Evolutionary conservation across 2,329 filamentous ascomycete genomes (phyloP), one percentile per base, ranked within the genome.

Genomic region (Elsinoe arachidis): DNA sequence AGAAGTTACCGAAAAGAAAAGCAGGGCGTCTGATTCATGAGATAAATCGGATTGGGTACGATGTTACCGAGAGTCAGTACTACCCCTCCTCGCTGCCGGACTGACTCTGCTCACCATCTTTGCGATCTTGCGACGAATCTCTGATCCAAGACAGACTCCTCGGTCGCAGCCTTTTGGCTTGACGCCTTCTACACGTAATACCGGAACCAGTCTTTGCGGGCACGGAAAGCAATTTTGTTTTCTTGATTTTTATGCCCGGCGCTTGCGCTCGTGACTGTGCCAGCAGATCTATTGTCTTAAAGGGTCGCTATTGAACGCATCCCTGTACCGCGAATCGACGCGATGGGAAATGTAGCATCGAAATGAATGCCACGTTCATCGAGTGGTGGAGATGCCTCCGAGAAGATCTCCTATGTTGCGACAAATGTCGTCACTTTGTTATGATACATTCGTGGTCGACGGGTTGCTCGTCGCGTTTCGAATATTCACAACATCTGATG

Each of bases 231-330:
- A 26, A 46, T 46, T 46, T 46, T 46, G 41, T 46, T 46, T 46
- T 46, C 41, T 26, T 46, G 41, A 26, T 46, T 46, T 46, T 46
- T 10, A 19, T 26, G 41, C 5, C 41, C 19, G 41, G 46, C 46
- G 33, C 46, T 34, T 51, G 46, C 12, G 9, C 46, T 34, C 46
- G 49, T 53, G 33, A 53, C 49, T 35, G 17, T 34, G n/a, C 7
- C 46, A 51, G 46, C 33, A 53, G 49, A 53, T 53, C 49, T 53
- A 12, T 26, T 53, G 49, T 53, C 49, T 53, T 21, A 26, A 34
- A 23, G 7, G 15, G 30, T 26, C 33, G 19, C 11, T 26, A 38
- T 39, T 17, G 33, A 39, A 39, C 26, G 26, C n/a, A 41, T 41
- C n/a, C 38, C 11, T 37, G 5, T 39, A 9, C 10, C n/a, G 33